Evolutionary conservation across 768 basidiomycete genomes (phyloP), one percentile per base, ranked within the genome.

Genomic region (Amanita molliuscula): DNA sequence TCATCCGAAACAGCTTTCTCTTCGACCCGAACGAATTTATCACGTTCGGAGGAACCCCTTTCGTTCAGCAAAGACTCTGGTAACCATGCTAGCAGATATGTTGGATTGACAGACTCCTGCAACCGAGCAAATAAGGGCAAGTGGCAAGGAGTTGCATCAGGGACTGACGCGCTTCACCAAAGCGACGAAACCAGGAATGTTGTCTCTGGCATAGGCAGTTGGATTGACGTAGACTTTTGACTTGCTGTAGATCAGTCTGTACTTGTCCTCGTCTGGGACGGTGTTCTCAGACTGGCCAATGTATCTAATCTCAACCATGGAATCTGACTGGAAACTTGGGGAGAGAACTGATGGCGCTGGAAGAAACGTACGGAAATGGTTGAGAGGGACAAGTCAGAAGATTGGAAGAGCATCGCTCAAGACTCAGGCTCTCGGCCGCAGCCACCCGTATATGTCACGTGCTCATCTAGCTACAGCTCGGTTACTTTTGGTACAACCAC

Each of bases 171-270:
- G 78, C 70, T 92, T 90, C 16, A 98, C 93, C 51, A 99, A 74
- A 13, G 87, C 83, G 6, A 93, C 82, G 62, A 95, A 98, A 1
- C 96, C 96, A 2, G 90, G 81, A 31, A 97, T 88, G 64, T 97
- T 95, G 65, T 98, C 96, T 59, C 86, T 76, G 2, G 86, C 75
- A 63, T 92, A 94, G 3, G 86, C 81, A 2, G 93, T 95, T 0
- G 96, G 96, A 57, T 97, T 90, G 38, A 99, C 82, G 61, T 95
- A 93, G 40, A 97, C 95, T 64, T 93, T 94, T 36, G 86, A 89
- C 63, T 95, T 96, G 65, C 82, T 85, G 58, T 91, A 96, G 11
- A 97, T 63, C 43, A 97, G 72, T 40, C 87, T 74, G 61, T 80
- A 78, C 63, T 78, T 81, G 57, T 81, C 81, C 56, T 84, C 81